A percentile compares a stretch with the other conserved stretches of the same genome.
Conservation (phyloP, 1,139 yeast genomes). For the Petasospora fabianii region DNA sequence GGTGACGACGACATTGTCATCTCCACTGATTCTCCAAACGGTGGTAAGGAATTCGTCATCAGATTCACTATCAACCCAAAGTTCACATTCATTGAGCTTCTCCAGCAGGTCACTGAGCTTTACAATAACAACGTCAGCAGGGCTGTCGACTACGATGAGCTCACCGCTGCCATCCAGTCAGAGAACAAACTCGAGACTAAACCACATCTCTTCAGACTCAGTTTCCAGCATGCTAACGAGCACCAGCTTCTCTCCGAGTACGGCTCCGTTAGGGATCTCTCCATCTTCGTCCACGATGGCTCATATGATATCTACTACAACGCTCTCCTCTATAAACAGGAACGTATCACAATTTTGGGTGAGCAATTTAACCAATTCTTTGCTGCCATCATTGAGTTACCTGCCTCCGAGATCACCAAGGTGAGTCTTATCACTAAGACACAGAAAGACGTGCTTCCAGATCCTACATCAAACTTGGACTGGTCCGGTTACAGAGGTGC, state of each 20-base stretch:
- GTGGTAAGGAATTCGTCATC: conserved; percentile 48
- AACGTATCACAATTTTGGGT: conserved; percentile 63
- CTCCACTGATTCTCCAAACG: conserved; percentile 53
- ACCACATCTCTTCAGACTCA: conserved; percentile 44
- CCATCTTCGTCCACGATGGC: conserved; percentile 42
- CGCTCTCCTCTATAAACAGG: conserved; percentile 66
- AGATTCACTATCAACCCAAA: conserved; percentile 56
- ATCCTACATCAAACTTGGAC: conserved; percentile 82
- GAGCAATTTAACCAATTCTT: conserved; percentile 69
- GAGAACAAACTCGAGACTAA: conserved; percentile 48
- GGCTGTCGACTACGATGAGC: conserved; percentile 50
- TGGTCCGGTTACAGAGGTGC: conserved; percentile 94
- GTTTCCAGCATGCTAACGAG: conserved; percentile 50
- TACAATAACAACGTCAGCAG: conserved; percentile 40
- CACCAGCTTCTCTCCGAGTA: conserved; percentile 41
- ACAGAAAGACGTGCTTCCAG: conserved; percentile 66
- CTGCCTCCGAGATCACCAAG: conserved; percentile 48
- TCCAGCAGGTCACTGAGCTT: conserved; percentile 41
- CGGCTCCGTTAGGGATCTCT: conserved; percentile 63
- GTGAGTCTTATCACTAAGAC: conserved; percentile 63
- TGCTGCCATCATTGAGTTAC: conserved; percentile 33
- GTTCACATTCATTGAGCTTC: conserved; percentile 50
- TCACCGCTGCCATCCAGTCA: conserved; percentile 49
- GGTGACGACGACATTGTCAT: conserved; percentile 94
- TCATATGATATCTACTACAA: conserved; percentile 57